Evolutionary conservation across 768 basidiomycete genomes (phyloP).

Genomic region (Mycena olivaceomarginata): DNA sequence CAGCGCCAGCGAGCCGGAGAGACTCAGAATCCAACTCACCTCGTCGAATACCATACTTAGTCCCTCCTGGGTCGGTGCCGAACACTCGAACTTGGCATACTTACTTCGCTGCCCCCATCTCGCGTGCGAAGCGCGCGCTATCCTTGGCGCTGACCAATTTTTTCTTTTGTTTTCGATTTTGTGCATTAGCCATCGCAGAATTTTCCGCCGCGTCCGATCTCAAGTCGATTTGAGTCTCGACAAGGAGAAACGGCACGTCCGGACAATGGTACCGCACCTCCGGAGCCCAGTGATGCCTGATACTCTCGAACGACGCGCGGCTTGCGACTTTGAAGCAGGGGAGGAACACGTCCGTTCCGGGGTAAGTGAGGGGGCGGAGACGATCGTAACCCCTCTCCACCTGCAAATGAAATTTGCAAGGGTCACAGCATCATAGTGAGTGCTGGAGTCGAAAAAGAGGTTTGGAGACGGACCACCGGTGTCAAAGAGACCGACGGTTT

Average conservation of each 20-base stretch:
- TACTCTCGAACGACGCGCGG: conserved; percentile 99
- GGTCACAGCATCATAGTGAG: background rate
- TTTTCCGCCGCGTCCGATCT: conserved; percentile 95
- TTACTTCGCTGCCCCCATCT: conserved; percentile 98
- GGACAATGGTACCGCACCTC: conserved; percentile 99
- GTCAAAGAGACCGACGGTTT: conserved; percentile 98
- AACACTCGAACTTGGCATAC: conserved; percentile 99
- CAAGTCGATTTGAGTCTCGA: conserved; percentile 98
- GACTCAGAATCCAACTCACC: conserved; percentile 69
- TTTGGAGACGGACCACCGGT: conserved; percentile 87
- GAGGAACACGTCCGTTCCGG: conserved; percentile 99
- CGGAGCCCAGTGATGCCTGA: conserved; percentile 99
- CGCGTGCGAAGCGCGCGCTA: conserved; percentile 61
- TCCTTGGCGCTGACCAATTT: conserved; percentile 75
- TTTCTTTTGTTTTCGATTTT: conserved; percentile 87
- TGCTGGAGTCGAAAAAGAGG: no score
- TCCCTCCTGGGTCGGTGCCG: conserved; percentile 98
- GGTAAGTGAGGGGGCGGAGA: conserved; percentile 98
- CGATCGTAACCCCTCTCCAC: conserved; percentile 99
- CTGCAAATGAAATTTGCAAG: conserved; percentile 59
- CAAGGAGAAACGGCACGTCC: conserved; percentile 98
- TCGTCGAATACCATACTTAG: conserved; percentile 99
- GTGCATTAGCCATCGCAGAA: no score
- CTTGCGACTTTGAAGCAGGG: conserved; percentile 99
- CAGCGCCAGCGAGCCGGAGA: conserved; percentile 1